Percentiles rank a stretch among this genome's conserved stretches.
These are phyloP conservation scores for Fusarium transvaalense DNA, from an alignment of 2,329 filamentous ascomycete species.

Conservation along the genomic window DNA sequence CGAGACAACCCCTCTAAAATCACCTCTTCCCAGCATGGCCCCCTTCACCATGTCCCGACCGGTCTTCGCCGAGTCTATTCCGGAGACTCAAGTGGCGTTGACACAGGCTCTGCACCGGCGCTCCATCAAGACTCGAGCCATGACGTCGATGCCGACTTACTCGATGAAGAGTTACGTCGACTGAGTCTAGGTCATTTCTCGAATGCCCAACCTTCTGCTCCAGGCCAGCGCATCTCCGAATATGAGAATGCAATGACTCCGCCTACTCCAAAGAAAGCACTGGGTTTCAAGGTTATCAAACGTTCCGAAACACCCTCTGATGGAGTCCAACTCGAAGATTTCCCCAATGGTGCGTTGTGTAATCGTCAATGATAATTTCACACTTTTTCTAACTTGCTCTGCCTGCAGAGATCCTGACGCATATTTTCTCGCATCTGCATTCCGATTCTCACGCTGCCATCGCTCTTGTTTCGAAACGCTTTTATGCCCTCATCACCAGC, in stretches of 20 bases:
- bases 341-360: constrained; percentile 81
- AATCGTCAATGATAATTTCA: not conserved
- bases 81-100: constrained; percentile 53
- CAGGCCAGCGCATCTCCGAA: constrained; percentile 68
- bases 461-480: constrained; percentile 87
- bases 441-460: constrained; percentile 86
- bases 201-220: constrained; percentile 50
- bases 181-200: constrained; percentile 59
- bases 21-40: constrained; percentile 68
- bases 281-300: constrained; percentile 69
- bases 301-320: constrained; percentile 56
- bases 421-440: constrained; percentile 89
- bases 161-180: constrained; percentile 66
- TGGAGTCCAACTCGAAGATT: constrained; percentile 63
- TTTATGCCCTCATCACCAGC: constrained; percentile 87
- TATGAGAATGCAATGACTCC: constrained; percentile 71
- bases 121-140: constrained; percentile 47
- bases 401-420: constrained; percentile 84
- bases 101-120: constrained; percentile 53
- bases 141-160: constrained; percentile 57
- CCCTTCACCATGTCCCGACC: constrained; percentile 58
- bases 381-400: constrained; percentile 29
- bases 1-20: constrained; percentile 53
- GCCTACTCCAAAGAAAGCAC: constrained; percentile 60
- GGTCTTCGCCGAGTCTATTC: constrained; percentile 52